These are phyloP conservation scores for Ilyonectria robusta DNA, from an alignment of 2,329 filamentous ascomycete genomes.

Conservation along the genomic window DNA sequence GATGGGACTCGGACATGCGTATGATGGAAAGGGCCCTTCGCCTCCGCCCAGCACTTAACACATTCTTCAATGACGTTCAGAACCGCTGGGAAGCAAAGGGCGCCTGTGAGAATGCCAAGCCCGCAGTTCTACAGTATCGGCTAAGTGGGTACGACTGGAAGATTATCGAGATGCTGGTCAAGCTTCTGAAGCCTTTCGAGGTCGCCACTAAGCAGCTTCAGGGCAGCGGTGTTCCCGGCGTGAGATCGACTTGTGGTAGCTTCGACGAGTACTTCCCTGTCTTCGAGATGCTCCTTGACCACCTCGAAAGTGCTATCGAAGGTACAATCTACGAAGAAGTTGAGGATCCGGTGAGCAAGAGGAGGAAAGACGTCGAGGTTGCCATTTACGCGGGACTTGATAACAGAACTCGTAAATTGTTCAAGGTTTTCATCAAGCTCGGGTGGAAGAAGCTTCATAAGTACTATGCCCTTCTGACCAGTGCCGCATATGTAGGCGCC, in stretches of 20 bases:
- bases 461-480: background rate
- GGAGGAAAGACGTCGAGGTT: constrained; percentile 8
- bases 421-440: constrained; percentile 5
- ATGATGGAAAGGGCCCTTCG: background rate
- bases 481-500: background rate
- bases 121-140: constrained; percentile 1
- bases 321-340: constrained; percentile 8
- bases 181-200: constrained; percentile 6
- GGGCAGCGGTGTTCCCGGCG: too few species aligned
- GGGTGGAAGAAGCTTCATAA: constrained; percentile 14
- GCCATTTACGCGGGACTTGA: constrained; percentile 6
- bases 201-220: background rate
- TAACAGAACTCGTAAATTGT: constrained; percentile 8
- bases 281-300: constrained; percentile 6
- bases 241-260: too few species aligned
- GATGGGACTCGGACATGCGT: background rate
- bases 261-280: background rate
- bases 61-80: constrained; percentile 6
- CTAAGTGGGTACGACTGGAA: constrained; percentile 5
- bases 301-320: constrained; percentile 10
- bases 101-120: background rate
- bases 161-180: constrained; percentile 4
- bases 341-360: constrained; percentile 1
- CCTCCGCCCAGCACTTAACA: background rate
- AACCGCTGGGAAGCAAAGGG: constrained; percentile 1